Percentiles rank a stretch among this genome's conserved stretches.
phyloP scores from a whole-genome alignment of 176 grass and related monocot species.

The Carex pumila region DNA sequence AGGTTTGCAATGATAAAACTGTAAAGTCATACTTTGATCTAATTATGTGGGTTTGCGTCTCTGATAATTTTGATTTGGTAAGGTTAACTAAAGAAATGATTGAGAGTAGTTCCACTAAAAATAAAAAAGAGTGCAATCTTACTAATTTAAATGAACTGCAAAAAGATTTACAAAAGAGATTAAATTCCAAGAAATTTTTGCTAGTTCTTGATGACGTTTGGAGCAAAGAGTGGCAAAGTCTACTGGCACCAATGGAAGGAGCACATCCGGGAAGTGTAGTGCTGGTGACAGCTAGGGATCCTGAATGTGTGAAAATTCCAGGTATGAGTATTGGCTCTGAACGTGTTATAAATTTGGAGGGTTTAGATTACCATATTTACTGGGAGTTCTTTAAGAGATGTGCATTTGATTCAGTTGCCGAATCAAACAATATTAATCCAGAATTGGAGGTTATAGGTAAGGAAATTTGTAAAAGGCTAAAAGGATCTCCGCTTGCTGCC shows the following conservation, averaged over 20 bases:
- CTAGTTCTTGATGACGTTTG: slow-evolving; percentile 30
- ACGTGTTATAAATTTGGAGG: neutral
- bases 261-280: slow-evolving; percentile 19
- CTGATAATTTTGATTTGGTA: slow-evolving; percentile 6
- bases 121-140: too few relatives aligned
- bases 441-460: slow-evolving; percentile 9
- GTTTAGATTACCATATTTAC: neutral
- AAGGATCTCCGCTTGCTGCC: slow-evolving; percentile 22
- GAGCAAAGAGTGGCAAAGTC: slow-evolving; percentile 21
- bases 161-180: too few relatives aligned
- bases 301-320: neutral
- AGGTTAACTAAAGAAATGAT: slow-evolving; percentile 15
- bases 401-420: neutral
- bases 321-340: neutral
- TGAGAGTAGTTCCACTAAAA: too few relatives aligned
- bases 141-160: too few relatives aligned
- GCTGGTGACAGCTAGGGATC: slow-evolving; percentile 27
- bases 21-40: neutral
- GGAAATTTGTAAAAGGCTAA: slow-evolving; percentile 16
- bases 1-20: slow-evolving; percentile 24
- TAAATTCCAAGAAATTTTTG: neutral
- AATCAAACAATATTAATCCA: neutral
- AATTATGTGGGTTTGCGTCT: neutral
- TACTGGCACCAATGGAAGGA: slow-evolving; percentile 7
- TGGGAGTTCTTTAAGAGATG: slow-evolving; percentile 5